A percentile compares a stretch with the other conserved stretches of the same genome.
Conservation (phyloP, 768 basidiomycete genomes). For the Lactarius trivialis region DNA sequence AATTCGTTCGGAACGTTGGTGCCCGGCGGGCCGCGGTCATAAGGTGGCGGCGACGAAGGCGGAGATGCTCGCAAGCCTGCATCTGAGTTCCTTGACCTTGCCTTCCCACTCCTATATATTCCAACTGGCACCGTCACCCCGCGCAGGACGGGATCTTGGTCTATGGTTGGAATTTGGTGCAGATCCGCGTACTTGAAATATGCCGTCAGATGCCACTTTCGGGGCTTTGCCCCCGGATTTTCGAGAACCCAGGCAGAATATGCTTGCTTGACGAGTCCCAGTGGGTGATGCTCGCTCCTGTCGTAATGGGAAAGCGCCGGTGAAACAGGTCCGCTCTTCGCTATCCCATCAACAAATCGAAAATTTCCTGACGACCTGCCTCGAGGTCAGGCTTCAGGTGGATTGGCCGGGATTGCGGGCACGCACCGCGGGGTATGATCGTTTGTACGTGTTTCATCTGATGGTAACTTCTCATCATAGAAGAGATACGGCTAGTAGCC, state of each 20-base stretch:
- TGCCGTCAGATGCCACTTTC: constrained; percentile 61
- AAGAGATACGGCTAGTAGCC: constrained; percentile 53
- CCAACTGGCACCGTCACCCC: constrained; percentile 34
- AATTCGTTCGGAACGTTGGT: constrained; percentile 8
- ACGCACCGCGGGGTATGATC: constrained; percentile 37
- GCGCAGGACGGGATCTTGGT: constrained; percentile 34
- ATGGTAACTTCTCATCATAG: constrained; percentile 54
- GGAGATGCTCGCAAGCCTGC: constrained; percentile 25
- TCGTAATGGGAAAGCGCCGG: constrained; percentile 54
- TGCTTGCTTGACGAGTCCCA: constrained; percentile 63
- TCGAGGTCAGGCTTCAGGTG: constrained; percentile 8
- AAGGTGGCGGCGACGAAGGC: constrained; percentile 26
- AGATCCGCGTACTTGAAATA: constrained; percentile 39
- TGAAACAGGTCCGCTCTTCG: constrained; percentile 42
- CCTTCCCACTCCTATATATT: constrained; percentile 38
- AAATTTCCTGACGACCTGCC: constrained; percentile 25
- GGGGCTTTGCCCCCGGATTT: constrained; percentile 39
- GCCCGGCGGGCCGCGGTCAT: constrained; percentile 23
- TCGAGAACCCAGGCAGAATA: constrained; percentile 58
- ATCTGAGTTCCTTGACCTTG: constrained; percentile 33
- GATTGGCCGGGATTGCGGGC: constrained; percentile 7
- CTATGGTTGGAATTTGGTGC: constrained; percentile 33
- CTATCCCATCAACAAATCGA: constrained; percentile 53
- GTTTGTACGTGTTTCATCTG: constrained; percentile 36
- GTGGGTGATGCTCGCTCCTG: constrained; percentile 44